Evolutionary conservation across 139 green algal species (phyloP), one percentile per base, ranked within the genome.

Genomic region (Closterium sp.): DNA sequence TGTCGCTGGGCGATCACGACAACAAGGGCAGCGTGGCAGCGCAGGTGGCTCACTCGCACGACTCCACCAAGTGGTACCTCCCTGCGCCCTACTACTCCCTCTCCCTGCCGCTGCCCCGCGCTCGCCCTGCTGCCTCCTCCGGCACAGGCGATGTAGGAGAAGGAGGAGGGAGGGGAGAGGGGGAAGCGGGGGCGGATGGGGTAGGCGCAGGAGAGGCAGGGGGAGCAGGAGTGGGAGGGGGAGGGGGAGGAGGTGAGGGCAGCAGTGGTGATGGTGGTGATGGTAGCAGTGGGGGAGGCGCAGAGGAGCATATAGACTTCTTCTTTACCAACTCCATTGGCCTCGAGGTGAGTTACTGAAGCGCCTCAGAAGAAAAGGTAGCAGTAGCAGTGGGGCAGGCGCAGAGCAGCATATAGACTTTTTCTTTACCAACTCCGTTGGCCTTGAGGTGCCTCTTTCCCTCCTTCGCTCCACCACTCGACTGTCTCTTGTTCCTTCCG

Each of bases 1-100:
- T 95, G 79, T 27, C 92, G 2, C 91, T 95, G 29, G 92, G 92
- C 28, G 92, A 95, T 91, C 92, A 95, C 87, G 92, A 95, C 86
- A 92, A 95, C 92, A 32, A 91, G n/a, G 92, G 92, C 91, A 94
- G 89, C 27, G 92, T 95, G 11, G 29, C 73, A 27, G 92, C 92
- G 9, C 89, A 95, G 87, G 31, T 95, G 13, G 21, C 73, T 9
- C 32, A 94, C 88, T 89, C 92, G 0, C 30, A 92, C 31, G 27
- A 5, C 29, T 95, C 92, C 19, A 10, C 19, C 62, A 90, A 85
- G 30, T 95, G 92, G 92, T 62, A 70, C 45, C 62, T 95, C 31
- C 91, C 92, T 85, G 31, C 32, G 24, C 84, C 27, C 29, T 95
- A 94, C 87, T 95, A 95, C 86, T 89, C 31, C 21, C 27, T 50